Conservation (phyloP, 768 basidiomycete genomes). For the Suillus cothurnatus region DNA sequence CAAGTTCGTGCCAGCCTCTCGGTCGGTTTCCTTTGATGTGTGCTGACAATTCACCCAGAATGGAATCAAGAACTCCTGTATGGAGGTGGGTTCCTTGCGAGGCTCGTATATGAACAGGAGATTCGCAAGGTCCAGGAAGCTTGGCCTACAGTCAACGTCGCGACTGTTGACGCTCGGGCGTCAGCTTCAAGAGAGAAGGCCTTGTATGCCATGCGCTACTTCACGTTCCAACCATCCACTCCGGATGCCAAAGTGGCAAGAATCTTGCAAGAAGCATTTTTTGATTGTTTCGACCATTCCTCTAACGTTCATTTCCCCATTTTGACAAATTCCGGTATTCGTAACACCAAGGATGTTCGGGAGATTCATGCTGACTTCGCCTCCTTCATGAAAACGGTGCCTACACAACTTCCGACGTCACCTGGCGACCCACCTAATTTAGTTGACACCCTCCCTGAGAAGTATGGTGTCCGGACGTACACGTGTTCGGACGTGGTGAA, state of each 20-base stretch:
- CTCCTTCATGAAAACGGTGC: conserved; percentile 72
- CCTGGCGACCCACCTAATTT: conserved; percentile 60
- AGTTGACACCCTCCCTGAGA: conserved; percentile 58
- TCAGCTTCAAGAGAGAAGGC: conserved; percentile 30
- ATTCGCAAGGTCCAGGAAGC: conserved; percentile 50
- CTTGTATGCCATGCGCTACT: conserved; percentile 81
- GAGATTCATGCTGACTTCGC: conserved; percentile 66
- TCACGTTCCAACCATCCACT: conserved; percentile 84
- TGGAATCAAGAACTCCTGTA: conserved; percentile 92
- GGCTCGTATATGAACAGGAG: conserved; percentile 85
- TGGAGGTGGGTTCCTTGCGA: conserved; percentile 78
- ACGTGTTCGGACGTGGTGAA: conserved; percentile 76
- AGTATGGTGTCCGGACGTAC: conserved; percentile 68
- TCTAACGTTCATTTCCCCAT: conserved; percentile 57
- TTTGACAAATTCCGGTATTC: conserved; percentile 75
- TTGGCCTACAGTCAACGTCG: conserved; percentile 23
- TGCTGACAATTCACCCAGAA: conserved; percentile 39
- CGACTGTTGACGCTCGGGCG: background rate
- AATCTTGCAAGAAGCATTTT: conserved; percentile 74
- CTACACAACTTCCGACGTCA: conserved; percentile 48
- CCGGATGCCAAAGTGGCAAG: conserved; percentile 75
- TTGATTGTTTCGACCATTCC: conserved; percentile 60
- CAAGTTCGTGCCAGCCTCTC: conserved; percentile 45
- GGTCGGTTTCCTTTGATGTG: background rate
- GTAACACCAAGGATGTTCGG: conserved; percentile 64